These are phyloP conservation scores for Aphanocladium album DNA, from an alignment of 2,329 filamentous ascomycete genomes.

Conservation along the genomic window DNA sequence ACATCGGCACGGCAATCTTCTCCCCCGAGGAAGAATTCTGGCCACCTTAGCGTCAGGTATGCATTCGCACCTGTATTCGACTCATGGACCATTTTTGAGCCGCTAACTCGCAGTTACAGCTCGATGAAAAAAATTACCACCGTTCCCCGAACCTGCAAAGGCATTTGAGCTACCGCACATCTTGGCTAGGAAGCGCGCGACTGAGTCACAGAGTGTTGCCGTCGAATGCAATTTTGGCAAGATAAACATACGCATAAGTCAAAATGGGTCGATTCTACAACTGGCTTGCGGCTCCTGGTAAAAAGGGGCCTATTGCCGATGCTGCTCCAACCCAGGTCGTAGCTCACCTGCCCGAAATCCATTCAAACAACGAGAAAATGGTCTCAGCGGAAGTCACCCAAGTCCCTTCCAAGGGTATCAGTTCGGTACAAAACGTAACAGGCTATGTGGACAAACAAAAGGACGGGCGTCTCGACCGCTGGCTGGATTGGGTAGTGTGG, in stretches of 20 bases:
- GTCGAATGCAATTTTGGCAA: too few species aligned
- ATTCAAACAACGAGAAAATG: neutral
- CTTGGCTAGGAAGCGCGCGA: neutral
- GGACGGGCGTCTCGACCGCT: conserved; percentile 16
- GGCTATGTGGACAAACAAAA: conserved; percentile 17
- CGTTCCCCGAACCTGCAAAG: neutral
- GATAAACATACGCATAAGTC: neutral
- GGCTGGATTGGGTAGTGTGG: conserved; percentile 18
- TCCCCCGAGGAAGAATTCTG: conserved; percentile 14
- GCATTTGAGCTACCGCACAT: neutral
- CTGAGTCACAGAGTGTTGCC: neutral
- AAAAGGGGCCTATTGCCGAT: conserved; percentile 13
- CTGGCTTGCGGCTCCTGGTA: conserved; percentile 12
- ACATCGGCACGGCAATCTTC: conserved; percentile 9
- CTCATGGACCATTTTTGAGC: neutral
- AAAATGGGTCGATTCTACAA: conserved; percentile 4
- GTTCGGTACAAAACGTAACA: conserved; percentile 15
- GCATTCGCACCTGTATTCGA: neutral
- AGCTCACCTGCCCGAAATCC: neutral
- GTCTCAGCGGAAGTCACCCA: neutral
- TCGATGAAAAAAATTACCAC: neutral
- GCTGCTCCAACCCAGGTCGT: conserved; percentile 12
- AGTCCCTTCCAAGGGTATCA: neutral
- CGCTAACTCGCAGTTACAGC: neutral
- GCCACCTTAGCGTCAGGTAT: conserved; percentile 14